Conservation (phyloP, 164 flowering plant genomes). For the Dillenia turbinata region DNA sequence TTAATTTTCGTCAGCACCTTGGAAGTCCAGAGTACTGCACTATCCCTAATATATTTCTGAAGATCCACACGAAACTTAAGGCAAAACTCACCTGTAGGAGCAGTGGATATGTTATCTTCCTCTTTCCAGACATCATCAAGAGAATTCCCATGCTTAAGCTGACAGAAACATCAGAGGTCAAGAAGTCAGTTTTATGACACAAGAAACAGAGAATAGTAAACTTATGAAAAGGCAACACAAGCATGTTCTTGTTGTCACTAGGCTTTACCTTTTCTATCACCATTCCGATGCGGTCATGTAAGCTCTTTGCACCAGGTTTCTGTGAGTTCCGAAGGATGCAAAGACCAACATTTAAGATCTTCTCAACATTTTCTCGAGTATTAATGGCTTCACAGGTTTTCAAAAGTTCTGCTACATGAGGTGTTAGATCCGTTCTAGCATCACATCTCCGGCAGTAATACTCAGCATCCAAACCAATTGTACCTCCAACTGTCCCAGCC, state of each 20-base stretch:
- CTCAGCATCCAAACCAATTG: conserved; percentile 71
- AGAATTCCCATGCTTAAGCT: conserved; percentile 45
- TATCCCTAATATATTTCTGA: not conserved
- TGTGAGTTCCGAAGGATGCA: conserved; percentile 58
- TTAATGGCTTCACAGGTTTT: conserved; percentile 45
- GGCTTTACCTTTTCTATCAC: conserved; percentile 46
- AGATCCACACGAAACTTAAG: no score
- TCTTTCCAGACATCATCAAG: conserved; percentile 48
- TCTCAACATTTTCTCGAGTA: conserved; percentile 45
- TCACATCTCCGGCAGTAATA: conserved; percentile 93
- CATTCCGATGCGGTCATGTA: conserved; percentile 31
- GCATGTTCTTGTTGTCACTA: not conserved
- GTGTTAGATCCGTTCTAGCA: conserved; percentile 54
- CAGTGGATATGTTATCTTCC: conserved; percentile 20
- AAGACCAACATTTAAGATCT: conserved; percentile 50
- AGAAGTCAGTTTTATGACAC: conserved; percentile 15
- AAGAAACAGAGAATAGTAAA: conserved; percentile 12
- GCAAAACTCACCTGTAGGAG: conserved; percentile 30
- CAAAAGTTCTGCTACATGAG: conserved; percentile 48
- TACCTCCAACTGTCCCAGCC: conserved; percentile 93
- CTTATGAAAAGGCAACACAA: conserved; percentile 8
- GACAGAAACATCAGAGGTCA: conserved; percentile 32
- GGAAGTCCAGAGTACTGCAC: not conserved
- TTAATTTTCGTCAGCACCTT: not conserved
- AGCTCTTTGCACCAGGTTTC: conserved; percentile 33